phyloP scores from a whole-genome alignment of 1,139 yeast genomes.

The Magnusiomyces clavatus region DNA sequence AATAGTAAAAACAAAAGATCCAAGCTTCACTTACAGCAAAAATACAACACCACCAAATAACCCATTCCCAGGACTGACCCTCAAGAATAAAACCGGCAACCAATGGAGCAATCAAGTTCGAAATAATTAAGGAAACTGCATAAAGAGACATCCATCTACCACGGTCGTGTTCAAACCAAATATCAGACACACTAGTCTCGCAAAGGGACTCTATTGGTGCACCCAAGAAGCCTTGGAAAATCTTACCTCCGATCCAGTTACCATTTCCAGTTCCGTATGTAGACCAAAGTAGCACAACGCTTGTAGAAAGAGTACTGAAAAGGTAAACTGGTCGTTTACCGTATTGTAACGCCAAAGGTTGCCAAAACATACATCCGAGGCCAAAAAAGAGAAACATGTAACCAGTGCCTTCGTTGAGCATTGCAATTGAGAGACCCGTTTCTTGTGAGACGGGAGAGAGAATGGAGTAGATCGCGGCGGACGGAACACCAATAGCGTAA shows the following conservation, averaged over 20 bases:
- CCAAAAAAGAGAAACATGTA: conserved; percentile 43
- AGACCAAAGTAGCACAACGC: conserved; percentile 27
- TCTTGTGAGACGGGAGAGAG: conserved; percentile 36
- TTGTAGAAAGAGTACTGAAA: conserved; percentile 33
- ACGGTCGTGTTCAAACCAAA: conserved; percentile 65
- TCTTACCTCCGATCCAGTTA: conserved; percentile 36
- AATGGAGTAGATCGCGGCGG: conserved; percentile 43
- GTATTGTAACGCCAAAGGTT: conserved; percentile 45
- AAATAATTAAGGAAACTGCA: conserved; percentile 68
- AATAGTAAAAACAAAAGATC: not conserved
- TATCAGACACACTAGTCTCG: conserved; percentile 36
- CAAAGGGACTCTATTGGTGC: conserved; percentile 52
- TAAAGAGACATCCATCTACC: conserved; percentile 71
- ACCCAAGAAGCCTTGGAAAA: conserved; percentile 43
- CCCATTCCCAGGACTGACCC: conserved; percentile 62
- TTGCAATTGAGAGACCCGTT: conserved; percentile 36
- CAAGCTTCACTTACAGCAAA: too few species aligned
- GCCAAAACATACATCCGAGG: conserved; percentile 42
- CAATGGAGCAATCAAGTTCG: conserved; percentile 71
- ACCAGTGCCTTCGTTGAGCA: conserved; percentile 47
- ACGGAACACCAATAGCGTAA: conserved; percentile 40
- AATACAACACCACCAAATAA: conserved; percentile 72
- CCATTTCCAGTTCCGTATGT: conserved; percentile 26
- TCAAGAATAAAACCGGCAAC: conserved; percentile 64
- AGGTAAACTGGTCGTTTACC: conserved; percentile 48